These are phyloP conservation scores for Venturia pyrina DNA, from an alignment of 2,329 filamentous ascomycete genomes.

Conservation along the genomic window DNA sequence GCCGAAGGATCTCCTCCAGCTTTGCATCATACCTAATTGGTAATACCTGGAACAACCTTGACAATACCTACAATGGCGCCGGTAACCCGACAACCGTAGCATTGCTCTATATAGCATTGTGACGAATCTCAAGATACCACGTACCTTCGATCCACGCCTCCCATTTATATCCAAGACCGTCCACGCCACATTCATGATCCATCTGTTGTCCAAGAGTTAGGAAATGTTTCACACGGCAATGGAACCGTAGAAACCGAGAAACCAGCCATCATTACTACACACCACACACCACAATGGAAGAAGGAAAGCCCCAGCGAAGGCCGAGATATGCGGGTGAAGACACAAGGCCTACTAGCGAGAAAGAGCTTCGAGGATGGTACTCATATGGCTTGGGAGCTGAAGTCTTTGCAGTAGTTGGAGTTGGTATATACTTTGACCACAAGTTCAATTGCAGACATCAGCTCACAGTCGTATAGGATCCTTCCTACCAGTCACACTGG, in stretches of 20 bases:
- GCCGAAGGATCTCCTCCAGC: not conserved
- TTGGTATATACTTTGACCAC: constrained; percentile 40
- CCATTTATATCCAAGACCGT: not conserved
- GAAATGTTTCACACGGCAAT: not conserved
- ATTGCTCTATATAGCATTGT: not conserved
- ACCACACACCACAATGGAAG: not conserved
- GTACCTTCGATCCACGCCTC: not conserved
- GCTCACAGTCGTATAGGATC: constrained; percentile 49
- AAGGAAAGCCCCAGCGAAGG: constrained; percentile 6
- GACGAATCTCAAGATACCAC: not conserved
- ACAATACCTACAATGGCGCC: not conserved
- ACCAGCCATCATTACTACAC: not conserved
- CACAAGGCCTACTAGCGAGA: constrained; percentile 65
- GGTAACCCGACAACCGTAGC: not conserved
- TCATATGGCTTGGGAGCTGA: constrained; percentile 84
- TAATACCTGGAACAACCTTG: not conserved
- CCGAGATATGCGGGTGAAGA: constrained; percentile 61
- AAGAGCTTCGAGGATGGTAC: constrained; percentile 82
- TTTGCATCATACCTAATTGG: not conserved
- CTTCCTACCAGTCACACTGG: constrained; percentile 85
- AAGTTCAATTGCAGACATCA: not conserved
- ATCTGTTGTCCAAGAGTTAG: not conserved
- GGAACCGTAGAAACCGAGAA: not conserved
- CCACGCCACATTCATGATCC: not conserved
- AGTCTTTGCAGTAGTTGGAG: constrained; percentile 82